Evolutionary conservation across 192 early-diverging fungal species (phyloP).

Genomic region (Funneliformis mosseae): DNA sequence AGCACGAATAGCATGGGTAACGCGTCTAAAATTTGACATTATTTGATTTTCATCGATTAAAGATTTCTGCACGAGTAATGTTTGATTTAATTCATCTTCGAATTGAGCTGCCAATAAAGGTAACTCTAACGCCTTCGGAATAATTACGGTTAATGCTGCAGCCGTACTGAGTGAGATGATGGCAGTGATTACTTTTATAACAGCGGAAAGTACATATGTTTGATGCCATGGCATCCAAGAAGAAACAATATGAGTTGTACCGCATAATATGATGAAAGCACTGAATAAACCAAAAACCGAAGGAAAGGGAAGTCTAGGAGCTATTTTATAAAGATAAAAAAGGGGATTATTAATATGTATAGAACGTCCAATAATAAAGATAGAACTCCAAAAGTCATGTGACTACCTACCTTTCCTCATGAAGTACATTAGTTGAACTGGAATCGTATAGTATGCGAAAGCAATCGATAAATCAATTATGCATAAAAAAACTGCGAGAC

Average conservation of each 20-base stretch:
- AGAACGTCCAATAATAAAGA: not conserved
- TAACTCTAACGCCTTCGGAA: conserved; percentile 15
- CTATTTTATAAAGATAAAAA: not conserved
- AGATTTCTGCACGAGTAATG: not conserved
- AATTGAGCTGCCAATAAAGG: conserved; percentile 18
- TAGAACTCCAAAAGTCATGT: not conserved
- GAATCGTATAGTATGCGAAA: conserved; percentile 13
- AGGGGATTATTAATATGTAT: too few relatives aligned
- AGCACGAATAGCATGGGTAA: conserved; percentile 22
- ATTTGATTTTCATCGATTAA: conserved; percentile 18
- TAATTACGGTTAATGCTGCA: conserved; percentile 3
- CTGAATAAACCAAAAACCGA: conserved; percentile 6
- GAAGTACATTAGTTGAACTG: conserved; percentile 20
- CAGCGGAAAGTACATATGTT: conserved; percentile 9
- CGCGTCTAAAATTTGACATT: conserved; percentile 19
- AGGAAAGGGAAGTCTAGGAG: conserved; percentile 21
- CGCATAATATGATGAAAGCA: conserved; percentile 22
- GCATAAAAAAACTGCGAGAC: not conserved
- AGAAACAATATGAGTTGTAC: conserved; percentile 10
- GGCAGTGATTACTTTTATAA: conserved; percentile 15
- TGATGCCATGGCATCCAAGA: conserved; percentile 27
- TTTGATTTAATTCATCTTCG: conserved; percentile 10
- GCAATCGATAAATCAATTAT: conserved; percentile 16
- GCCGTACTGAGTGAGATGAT: not conserved
- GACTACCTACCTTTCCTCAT: conserved; percentile 20